Base-by-base conservation (phyloP, 1,139 yeast genomes). In the Suhomyces taliae region DNA sequence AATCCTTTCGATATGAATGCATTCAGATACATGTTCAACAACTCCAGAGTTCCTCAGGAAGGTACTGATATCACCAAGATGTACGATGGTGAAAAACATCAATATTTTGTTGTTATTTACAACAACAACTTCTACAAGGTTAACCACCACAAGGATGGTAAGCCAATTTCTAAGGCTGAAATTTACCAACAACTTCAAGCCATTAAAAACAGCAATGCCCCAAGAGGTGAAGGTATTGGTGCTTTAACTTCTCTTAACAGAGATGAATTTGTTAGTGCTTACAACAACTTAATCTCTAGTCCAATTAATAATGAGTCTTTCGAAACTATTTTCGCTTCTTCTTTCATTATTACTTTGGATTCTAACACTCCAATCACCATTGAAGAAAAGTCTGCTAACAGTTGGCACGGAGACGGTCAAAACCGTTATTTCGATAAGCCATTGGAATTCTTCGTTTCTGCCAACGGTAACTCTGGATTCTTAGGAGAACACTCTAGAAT, bases 401-500 rank as follows among this genome's bases (percentile, higher is more conserved):
- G 85, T 68, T 93, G 98, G 98, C 97, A 90, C 70, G 97, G 98
- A 29, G 83, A 90, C 67, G 97, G 97, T 49, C 71, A 76, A 61
- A 93, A 93, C 76, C 80, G 99, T 63, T 93, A 81, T 75, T 91
- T 80, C 67, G 98, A 93, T 74, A 93, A 93, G 75, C 95, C 97
- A 7, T 73, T 88, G 55, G 95, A 93, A 72, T 86, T 89, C 65
- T 81, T 90, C 55, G 82, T 93, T 47, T 74, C 87, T 53, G 85
- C 83, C 54, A 90, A 90, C 66, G 97, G 96, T 53, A 78, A 83
- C 56, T 88, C 97, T 19, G 98, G 97, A 1, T 91, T 90, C 74
- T 72, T 90, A 64, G 98, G 96, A 52, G 99, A 93, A 72, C 99
- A 93, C 73, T 90, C 97, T 33, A 87, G 82, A 77, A 93, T 93